Base-by-base conservation (phyloP, 371 early-diverging fungal genomes). In the Haplosporangium sp. region DNA sequence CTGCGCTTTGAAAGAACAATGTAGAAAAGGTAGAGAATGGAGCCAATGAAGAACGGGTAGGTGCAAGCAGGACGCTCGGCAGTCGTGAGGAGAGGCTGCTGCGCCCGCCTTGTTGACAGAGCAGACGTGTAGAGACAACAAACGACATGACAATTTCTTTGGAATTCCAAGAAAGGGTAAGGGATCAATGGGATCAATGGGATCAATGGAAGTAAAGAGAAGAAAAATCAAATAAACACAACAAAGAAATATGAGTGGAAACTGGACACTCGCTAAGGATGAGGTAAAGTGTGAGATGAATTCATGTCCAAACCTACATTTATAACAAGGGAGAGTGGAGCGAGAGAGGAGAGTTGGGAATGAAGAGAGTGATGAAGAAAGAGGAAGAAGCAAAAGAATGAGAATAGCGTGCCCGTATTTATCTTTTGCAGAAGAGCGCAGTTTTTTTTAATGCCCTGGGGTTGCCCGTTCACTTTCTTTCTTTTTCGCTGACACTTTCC, bases 1-100 rank as follows among this genome's bases (percentile, higher is more conserved):
- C 69, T 75, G 76, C 76, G 76, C 70, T 65, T 46, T 66, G 50
- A 20, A 69, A 59, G 16, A 59, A 36, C 46, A 70, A 69, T 51
- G 54, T 61, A 20, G 50, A 41, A 9, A 67, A 40, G 18, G 59
- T 42, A 23, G 60, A 62, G 41, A 41, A 23, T 48, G 64, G 42
- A 60, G 61, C 62, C 10, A 18, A 21, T 29, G 20, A n/a, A 42
- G 48, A 41, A 57, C 46, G 55, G 20, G 46, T 7, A 0, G n/a
- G 51, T 0, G 3, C 12, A 20, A 47, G 52, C 20, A 50, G 55
- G 7, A 36, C 36, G n/a, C 37, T 47, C 8, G 46, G 16, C 18
- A 55, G 48, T 12, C 40, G 55, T 11, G 36, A 64, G 11, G 56
- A 48, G n/a, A 53, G 55, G 41, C 38, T 12, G 55, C 53, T 45